Conservation (phyloP, 441 rosid species). For the Erodium moschatum region DNA sequence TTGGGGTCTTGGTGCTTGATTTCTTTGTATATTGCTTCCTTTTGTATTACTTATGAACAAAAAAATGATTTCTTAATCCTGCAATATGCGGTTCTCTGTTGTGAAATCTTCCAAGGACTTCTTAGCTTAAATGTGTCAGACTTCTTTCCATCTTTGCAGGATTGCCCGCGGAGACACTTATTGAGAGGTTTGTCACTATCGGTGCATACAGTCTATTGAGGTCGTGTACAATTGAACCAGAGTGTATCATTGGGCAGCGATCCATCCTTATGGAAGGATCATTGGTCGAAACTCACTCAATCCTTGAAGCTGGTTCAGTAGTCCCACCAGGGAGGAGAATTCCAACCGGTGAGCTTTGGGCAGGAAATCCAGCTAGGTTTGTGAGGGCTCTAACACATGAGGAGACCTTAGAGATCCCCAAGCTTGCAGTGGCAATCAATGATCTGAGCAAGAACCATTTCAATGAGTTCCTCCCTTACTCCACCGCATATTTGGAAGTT, state of each 20-base stretch:
- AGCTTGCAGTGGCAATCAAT: slow-evolving; percentile 86
- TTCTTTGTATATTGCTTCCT: too few relatives aligned
- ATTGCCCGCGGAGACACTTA: slow-evolving; percentile 77
- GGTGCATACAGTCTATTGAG: slow-evolving; percentile 82
- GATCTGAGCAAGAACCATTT: slow-evolving; percentile 72
- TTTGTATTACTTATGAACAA: too few relatives aligned
- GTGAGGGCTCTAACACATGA: slow-evolving; percentile 76
- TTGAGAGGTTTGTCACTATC: slow-evolving; percentile 82
- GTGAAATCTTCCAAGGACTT: slow-evolving; percentile 6
- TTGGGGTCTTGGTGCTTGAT: not conserved
- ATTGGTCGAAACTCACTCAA: slow-evolving; percentile 77
- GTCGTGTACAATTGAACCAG: slow-evolving; percentile 93
- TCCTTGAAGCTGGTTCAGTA: slow-evolving; percentile 96
- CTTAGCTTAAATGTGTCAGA: slow-evolving; percentile 10
- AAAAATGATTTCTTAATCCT: too few relatives aligned
- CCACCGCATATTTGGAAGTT: slow-evolving; percentile 82
- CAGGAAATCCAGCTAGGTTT: slow-evolving; percentile 92
- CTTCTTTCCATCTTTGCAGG: slow-evolving; percentile 37
- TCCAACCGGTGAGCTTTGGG: slow-evolving; percentile 96
- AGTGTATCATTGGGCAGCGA: slow-evolving; percentile 90
- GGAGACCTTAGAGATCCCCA: slow-evolving; percentile 84
- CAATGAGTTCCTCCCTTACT: slow-evolving; percentile 85
- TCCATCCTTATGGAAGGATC: slow-evolving; percentile 98
- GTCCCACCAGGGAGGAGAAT: slow-evolving; percentile 94
- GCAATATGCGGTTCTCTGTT: not conserved